Conservation (phyloP, 441 rosid species). For the Erodium trifolium region DNA sequence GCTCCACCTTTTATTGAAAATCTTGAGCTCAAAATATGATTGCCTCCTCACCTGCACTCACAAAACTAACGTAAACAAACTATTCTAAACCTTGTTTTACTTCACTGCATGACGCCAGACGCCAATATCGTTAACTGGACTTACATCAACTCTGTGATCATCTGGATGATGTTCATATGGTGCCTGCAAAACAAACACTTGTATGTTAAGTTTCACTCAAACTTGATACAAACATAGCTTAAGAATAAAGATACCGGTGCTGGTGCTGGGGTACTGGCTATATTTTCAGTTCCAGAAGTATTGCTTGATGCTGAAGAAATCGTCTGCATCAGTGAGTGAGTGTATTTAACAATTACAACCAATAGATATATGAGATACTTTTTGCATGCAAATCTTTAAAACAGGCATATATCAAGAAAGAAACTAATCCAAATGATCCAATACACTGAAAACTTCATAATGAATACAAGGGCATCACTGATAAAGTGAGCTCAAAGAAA, state of each 20-base stretch:
- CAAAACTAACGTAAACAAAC: too few relatives aligned
- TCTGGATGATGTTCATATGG: constrained; percentile 1
- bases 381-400: too few relatives aligned
- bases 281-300: constrained; percentile 8
- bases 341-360: constrained; percentile 2
- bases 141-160: constrained; percentile 51
- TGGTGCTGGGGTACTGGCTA: constrained; percentile 3
- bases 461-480: too few relatives aligned
- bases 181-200: constrained; percentile 23
- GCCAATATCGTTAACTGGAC: too few relatives aligned
- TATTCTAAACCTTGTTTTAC: too few relatives aligned
- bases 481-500: too few relatives aligned
- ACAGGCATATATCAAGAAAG: too few relatives aligned
- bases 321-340: constrained; percentile 3
- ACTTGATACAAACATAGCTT: neutral
- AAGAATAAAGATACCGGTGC: neutral
- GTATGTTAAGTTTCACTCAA: neutral
- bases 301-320: constrained; percentile 6
- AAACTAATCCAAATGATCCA: too few relatives aligned
- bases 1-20: constrained; percentile 44
- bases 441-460: too few relatives aligned
- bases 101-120: too few relatives aligned
- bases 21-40: constrained; percentile 36
- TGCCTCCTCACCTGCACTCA: constrained; percentile 53
- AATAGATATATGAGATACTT: neutral